Percentiles rank a stretch among this genome's conserved stretches.
Conservation (phyloP, 148 eudicot species). For the Spergularia marina region DNA sequence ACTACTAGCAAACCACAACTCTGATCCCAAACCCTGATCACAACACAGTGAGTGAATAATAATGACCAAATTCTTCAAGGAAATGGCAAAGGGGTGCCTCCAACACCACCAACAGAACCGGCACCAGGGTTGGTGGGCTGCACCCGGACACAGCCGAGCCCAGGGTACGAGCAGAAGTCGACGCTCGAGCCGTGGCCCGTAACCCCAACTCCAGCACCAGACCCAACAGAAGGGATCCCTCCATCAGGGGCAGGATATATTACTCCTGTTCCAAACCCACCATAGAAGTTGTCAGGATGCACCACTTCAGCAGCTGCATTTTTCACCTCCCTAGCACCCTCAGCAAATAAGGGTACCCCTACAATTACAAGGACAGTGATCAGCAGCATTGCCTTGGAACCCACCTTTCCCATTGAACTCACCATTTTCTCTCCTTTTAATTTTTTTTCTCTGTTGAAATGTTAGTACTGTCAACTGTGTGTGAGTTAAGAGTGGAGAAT, state of each 20-base stretch:
- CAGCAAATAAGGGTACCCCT: constrained; percentile 18
- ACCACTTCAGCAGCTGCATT: background rate
- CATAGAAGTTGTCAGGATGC: constrained; percentile 28
- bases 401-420: constrained; percentile 11
- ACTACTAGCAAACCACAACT: background rate
- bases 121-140: constrained; percentile 27
- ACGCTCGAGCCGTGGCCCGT: constrained; percentile 20
- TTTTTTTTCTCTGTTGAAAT: background rate
- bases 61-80: constrained; percentile 14
- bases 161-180: constrained; percentile 30
- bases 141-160: constrained; percentile 28
- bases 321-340: constrained; percentile 24
- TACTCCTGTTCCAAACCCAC: constrained; percentile 24
- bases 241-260: constrained; percentile 18
- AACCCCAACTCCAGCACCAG: constrained; percentile 7
- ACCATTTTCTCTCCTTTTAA: background rate
- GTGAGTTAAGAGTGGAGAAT: background rate
- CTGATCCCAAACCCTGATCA: background rate
- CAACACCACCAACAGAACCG: constrained; percentile 18
- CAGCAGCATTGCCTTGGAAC: background rate
- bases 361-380: constrained; percentile 10
- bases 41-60: background rate
- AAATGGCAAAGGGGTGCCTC: constrained; percentile 27
- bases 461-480: background rate
- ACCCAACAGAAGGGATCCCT: constrained; percentile 4